Evolutionary conservation across 148 eudicot genomes (phyloP), one percentile per base, ranked within the genome.

Genomic region (Chenopodium formosanum): DNA sequence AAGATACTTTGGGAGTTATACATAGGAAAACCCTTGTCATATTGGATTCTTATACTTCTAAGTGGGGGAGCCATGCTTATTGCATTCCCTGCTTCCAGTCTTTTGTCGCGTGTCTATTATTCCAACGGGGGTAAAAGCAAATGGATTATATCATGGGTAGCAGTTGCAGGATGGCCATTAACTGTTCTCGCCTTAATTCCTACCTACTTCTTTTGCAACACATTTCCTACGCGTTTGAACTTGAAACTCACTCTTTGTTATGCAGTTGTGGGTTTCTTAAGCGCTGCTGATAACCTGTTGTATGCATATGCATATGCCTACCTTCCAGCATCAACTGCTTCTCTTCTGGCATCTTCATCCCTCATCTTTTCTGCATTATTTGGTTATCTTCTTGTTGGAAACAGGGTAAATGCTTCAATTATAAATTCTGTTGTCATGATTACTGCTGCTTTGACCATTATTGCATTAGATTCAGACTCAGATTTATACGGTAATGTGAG

Each of bases 291-390:
- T 60, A 94, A 94, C 79, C 94, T 94, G 52, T 83, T 94, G 86
- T 94, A 90, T 74, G 92, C 95, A 22, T 94, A 94, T 56, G 97
- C 95, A n/a, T 92, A 94, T 56, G 98, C 96, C 5, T 94, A 94
- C 77, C 93, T 94, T 46, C 98, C 94, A 5, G 98, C 98, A 75
- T 94, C 98, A 27, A 94, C 98, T 8, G 94, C 98, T 53, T 89
- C 95, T 29, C 90, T 94, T 78, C 77, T 94, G 27, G 98, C 94
- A 19, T 92, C 98, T 27, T 89, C 98, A 5, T 91, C 95, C 70
- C 86, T 94, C 13, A 86, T 89, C 23, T 94, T 92, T 80, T 92
- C 98, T 0, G 86, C 92, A 12, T 65, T 94, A 32, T 94, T 92
- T 46, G 98, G 98, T 9, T 90, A 84, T 14, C 78, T 90, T 5